Evolutionary conservation across 805 yeast genomes (phyloP).

Genomic region (Starmerella geochares): DNA sequence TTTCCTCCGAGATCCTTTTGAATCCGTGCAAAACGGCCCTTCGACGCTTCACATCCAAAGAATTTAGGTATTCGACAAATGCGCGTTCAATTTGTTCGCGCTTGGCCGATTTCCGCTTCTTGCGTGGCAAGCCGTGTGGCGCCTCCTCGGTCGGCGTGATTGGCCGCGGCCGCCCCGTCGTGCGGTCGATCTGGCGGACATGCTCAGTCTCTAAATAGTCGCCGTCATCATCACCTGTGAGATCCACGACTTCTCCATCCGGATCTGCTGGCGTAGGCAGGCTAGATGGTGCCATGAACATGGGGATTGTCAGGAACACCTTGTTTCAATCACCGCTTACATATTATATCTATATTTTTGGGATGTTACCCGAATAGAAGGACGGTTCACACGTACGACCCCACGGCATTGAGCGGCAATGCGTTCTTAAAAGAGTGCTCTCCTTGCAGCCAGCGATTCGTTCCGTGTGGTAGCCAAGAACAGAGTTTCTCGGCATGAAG

Average conservation of each 20-base stretch:
- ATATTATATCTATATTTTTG: too few species aligned
- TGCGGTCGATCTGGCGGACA: not conserved
- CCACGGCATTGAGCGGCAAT: too few species aligned
- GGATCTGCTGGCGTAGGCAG: not conserved
- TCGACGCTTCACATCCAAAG: constrained; percentile 2
- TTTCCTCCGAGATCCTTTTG: constrained; percentile 1
- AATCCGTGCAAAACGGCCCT: constrained; percentile 1
- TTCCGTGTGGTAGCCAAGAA: too few species aligned
- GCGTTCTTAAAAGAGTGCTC: too few species aligned
- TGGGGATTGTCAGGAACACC: not conserved
- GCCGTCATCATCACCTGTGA: constrained; percentile 1
- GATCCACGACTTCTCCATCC: not conserved
- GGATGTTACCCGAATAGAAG: too few species aligned
- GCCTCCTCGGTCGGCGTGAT: not conserved
- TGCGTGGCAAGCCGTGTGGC: constrained; percentile 7
- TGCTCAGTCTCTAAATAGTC: not conserved
- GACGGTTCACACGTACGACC: too few species aligned
- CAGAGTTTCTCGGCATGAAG: too few species aligned
- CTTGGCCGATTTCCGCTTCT: constrained; percentile 9
- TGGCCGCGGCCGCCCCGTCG: not conserved
- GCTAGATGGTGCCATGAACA: constrained; percentile 5
- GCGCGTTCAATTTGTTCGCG: constrained; percentile 6
- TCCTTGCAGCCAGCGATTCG: too few species aligned
- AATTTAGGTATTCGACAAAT: constrained; percentile 2
- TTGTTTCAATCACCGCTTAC: not conserved